Percentiles rank a stretch among this genome's conserved stretches.
phyloP scores from a whole-genome alignment of 805 yeast species.

The Saccharomycopsis vini region DNA sequence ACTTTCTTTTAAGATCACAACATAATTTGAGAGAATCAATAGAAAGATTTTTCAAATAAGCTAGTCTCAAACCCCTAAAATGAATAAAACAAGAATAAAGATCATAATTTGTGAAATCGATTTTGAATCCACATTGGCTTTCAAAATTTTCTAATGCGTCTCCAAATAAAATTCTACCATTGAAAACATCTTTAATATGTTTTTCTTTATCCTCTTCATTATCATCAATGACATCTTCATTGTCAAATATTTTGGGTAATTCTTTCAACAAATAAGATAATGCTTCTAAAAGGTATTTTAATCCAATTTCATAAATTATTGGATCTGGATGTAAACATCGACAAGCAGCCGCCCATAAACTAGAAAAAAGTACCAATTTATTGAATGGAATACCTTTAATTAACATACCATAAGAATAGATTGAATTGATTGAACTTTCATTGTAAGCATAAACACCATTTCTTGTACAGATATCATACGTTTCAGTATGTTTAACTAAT shows the following conservation, averaged over 20 bases:
- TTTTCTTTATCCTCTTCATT: neutral
- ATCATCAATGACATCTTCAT: neutral
- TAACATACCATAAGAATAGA: constrained; percentile 1
- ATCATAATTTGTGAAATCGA: neutral
- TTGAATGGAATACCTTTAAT: constrained; percentile 1
- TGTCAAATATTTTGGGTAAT: neutral
- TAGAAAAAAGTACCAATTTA: neutral
- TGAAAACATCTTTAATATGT: neutral
- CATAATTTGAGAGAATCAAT: neutral
- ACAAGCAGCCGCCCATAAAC: constrained; percentile 1
- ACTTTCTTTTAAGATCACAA: neutral
- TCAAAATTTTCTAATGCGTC: neutral
- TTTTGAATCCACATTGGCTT: neutral
- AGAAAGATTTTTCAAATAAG: constrained; percentile 1
- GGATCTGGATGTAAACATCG: neutral
- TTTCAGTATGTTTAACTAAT: neutral
- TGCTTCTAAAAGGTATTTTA: neutral
- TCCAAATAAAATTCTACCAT: neutral
- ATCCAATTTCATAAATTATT: neutral
- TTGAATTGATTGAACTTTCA: neutral
- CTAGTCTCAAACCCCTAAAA: neutral
- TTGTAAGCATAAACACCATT: neutral
- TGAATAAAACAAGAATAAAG: constrained; percentile 3
- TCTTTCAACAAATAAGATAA: too few relatives aligned
- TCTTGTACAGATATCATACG: neutral